Conservation (phyloP, 495 filamentous ascomycete species). For the Chlorociboria aeruginascens region DNA sequence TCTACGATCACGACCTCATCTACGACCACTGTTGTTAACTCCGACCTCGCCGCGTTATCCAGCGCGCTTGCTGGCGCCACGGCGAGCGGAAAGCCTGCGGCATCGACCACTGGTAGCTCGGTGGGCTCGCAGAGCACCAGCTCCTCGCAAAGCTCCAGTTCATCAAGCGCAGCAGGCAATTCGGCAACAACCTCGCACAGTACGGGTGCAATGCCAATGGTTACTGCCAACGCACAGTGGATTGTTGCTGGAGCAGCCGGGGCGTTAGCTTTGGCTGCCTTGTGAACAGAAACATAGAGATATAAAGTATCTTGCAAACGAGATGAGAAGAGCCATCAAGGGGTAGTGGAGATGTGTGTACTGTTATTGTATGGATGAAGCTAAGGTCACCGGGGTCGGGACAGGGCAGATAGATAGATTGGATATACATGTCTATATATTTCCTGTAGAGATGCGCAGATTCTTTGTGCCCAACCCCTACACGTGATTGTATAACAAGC, state of each 20-base stretch:
- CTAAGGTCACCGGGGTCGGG: no score
- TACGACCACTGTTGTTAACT: background rate
- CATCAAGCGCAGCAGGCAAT: background rate
- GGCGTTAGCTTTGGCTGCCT: constrained; percentile 7
- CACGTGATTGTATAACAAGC: no score
- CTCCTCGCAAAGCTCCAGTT: background rate
- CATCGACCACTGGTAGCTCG: background rate
- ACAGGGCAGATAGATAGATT: no score
- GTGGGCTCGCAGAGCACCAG: background rate
- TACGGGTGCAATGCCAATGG: constrained; percentile 9
- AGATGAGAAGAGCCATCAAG: background rate
- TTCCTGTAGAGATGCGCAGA: no score
- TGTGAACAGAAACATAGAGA: background rate
- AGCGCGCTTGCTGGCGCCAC: background rate
- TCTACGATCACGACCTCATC: background rate
- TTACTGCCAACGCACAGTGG: constrained; percentile 13
- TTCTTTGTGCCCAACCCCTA: no score
- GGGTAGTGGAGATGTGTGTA: background rate
- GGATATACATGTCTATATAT: no score
- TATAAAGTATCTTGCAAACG: background rate
- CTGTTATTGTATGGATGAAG: background rate
- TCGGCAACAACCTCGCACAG: background rate
- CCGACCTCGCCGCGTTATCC: background rate
- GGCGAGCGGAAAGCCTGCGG: background rate
- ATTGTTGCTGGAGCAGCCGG: constrained; percentile 12